Evolutionary conservation across 1,284 basidiomycete species (phyloP).

Genomic region (Paramarasmius palmivorus): DNA sequence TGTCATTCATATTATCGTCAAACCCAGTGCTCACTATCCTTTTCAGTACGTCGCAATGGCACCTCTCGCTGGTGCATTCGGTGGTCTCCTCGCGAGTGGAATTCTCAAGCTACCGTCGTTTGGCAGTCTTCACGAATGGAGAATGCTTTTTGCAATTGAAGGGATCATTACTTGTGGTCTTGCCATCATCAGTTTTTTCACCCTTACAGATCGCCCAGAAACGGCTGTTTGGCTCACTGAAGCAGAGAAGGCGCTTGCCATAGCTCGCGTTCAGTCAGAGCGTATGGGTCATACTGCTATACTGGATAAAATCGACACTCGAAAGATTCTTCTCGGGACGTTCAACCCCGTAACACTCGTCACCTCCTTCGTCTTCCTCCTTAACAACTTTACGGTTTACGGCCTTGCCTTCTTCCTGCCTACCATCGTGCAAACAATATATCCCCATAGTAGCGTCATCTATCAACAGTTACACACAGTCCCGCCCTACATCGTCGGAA

Average conservation of each 20-base stretch:
- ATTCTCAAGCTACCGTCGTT: neutral
- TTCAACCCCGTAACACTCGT: neutral
- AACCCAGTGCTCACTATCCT: too few relatives aligned
- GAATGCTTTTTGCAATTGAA: constrained; percentile 3
- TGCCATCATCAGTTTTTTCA: constrained; percentile 1
- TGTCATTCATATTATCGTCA: too few relatives aligned
- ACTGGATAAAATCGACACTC: neutral
- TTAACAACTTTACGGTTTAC: neutral
- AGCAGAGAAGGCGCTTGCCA: constrained; percentile 2
- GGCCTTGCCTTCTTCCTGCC: constrained; percentile 3
- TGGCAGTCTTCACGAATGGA: neutral
- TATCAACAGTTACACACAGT: neutral
- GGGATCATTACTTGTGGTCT: constrained; percentile 3
- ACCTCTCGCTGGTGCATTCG: neutral
- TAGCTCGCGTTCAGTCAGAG: neutral
- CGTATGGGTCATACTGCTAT: neutral
- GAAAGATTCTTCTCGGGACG: neutral
- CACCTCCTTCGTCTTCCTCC: neutral
- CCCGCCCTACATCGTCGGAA: neutral
- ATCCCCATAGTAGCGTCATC: neutral
- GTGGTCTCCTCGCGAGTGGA: neutral
- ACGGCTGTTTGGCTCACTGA: constrained; percentile 1
- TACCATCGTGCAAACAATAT: neutral
- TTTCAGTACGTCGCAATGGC: neutral
- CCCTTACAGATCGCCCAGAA: constrained; percentile 1